Percentiles rank a stretch among this genome's conserved stretches.
phyloP scores from a whole-genome alignment of 2,329 filamentous ascomycete genomes.

The Aspergillus felis region DNA sequence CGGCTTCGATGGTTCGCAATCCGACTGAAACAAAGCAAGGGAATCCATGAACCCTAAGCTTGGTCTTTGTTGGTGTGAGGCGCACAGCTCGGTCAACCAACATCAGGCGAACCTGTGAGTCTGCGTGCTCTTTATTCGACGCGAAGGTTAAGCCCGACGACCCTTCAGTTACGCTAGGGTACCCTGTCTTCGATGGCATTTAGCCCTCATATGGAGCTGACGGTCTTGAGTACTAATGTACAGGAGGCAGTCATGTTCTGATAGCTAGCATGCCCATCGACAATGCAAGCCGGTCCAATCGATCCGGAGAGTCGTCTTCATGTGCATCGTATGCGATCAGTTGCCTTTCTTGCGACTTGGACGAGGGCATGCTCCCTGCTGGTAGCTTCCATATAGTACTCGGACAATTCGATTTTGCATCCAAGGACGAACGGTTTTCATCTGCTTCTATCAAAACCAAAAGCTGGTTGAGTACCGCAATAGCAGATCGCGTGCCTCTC shows the following conservation, averaged over 20 bases:
- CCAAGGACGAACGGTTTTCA: neutral
- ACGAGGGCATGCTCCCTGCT: neutral
- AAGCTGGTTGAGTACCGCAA: conserved; percentile 16
- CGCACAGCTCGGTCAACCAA: too few species aligned
- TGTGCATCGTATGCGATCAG: neutral
- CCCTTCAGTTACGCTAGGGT: neutral
- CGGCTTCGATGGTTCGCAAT: too few species aligned
- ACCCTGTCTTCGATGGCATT: neutral
- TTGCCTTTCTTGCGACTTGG: neutral
- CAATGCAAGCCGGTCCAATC: conserved; percentile 11
- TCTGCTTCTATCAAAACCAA: conserved; percentile 11
- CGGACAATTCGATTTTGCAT: neutral
- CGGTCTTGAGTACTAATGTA: neutral
- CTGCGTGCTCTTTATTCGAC: too few species aligned
- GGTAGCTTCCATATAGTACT: neutral
- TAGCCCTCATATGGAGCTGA: neutral
- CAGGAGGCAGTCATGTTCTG: neutral
- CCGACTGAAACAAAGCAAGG: too few species aligned
- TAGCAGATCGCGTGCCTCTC: conserved; percentile 10
- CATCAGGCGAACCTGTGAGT: too few species aligned
- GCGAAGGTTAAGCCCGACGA: too few species aligned
- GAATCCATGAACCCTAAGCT: too few species aligned
- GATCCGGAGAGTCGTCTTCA: conserved; percentile 4
- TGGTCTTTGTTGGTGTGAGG: too few species aligned
- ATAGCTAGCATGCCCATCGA: conserved; percentile 13